Evolutionary conservation across 177 flowering plant genomes (phyloP), one percentile per base, ranked within the genome.

Genomic region (Vitis hybrid): DNA sequence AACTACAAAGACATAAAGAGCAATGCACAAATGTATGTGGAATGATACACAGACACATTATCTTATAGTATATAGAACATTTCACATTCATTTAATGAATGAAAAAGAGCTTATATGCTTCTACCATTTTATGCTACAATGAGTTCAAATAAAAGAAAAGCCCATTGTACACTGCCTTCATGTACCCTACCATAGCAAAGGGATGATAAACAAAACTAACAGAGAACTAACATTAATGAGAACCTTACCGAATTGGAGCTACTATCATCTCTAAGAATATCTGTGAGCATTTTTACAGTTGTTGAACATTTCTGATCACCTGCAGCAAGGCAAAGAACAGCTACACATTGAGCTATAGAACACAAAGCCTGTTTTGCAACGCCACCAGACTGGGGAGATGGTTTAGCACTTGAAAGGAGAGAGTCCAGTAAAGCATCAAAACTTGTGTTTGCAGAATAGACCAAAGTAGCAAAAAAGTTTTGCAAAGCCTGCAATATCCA

Each of bases 321-420:
- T 2, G 99, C 97, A 77, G 97, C 93, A 73, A 96, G 98, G 79
- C 99, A 96, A 51, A 96, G 92, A 78, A 96, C 98, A 81, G 97
- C 99, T 53, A 96, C 95, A 80, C 98, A 94, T 78, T 92, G 98
- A 63, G 99, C 99, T 46, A 92, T 90, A 30, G 99, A 96, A 77
- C 79, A 82, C 61, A 96, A 70, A 59, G 99, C 98, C 79, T 94
- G 97, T 74, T 92, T 96, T 63, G 95, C 91, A 76, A 94, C 91
- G 63, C 94, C 97, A 65, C 98, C 98, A 46, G 95, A 83, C 79
- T 87, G 97, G 12, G 95, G 88, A 79, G 97, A 84, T 66, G 95
- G 87, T 72, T 92, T 96, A 54, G 97, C 97, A 84, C 95, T 84
- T 57, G 94, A 85, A 80, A 96, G 93, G 76, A 96, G 97, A 69